A percentile compares a stretch with the other conserved stretches of the same genome.
These are phyloP conservation scores for Acidomyces sp. DNA, from an alignment of 495 filamentous ascomycete genomes.

Conservation along the genomic window DNA sequence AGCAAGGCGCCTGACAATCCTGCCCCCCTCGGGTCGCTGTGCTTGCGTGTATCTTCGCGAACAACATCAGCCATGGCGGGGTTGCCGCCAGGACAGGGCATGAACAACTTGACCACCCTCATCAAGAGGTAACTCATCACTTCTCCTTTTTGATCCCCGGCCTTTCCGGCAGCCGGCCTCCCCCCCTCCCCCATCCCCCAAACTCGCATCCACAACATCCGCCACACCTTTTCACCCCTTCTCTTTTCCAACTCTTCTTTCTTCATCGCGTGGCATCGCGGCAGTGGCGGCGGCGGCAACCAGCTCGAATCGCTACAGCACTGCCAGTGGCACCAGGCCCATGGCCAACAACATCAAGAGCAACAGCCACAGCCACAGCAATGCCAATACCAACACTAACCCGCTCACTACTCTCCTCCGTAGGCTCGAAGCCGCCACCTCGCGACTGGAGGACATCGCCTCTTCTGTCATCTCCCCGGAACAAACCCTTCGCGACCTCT, in stretches of 20 bases:
- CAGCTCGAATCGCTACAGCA: conserved; percentile 13
- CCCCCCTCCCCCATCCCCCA: too few relatives aligned
- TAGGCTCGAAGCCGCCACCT: conserved; percentile 95
- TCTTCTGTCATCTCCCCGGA: conserved; percentile 35
- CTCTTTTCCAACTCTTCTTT: conserved; percentile 1
- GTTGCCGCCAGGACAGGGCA: conserved; percentile 35
- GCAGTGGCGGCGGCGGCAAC: too few relatives aligned
- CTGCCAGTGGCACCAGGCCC: conserved; percentile 9
- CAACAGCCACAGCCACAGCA: too few relatives aligned
- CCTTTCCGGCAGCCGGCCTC: too few relatives aligned
- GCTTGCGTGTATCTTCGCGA: too few relatives aligned
- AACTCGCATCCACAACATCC: conserved; percentile 16
- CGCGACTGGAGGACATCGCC: conserved; percentile 90
- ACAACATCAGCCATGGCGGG: too few relatives aligned
- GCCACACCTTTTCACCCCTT: conserved; percentile 1
- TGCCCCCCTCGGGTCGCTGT: too few relatives aligned
- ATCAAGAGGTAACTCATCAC: conserved; percentile 99
- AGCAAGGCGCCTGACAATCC: too few relatives aligned
- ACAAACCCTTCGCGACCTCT: conserved; percentile 7
- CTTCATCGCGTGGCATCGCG: too few relatives aligned
- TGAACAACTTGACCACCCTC: conserved; percentile 92
- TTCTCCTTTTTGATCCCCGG: too few relatives aligned
- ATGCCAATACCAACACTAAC: conserved; percentile 8
- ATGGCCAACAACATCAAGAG: too few relatives aligned
- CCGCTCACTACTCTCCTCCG: conserved; percentile 34